These are phyloP conservation scores for Picochlorum sp. DNA, from an alignment of 139 green algal genomes.

Conservation along the genomic window DNA sequence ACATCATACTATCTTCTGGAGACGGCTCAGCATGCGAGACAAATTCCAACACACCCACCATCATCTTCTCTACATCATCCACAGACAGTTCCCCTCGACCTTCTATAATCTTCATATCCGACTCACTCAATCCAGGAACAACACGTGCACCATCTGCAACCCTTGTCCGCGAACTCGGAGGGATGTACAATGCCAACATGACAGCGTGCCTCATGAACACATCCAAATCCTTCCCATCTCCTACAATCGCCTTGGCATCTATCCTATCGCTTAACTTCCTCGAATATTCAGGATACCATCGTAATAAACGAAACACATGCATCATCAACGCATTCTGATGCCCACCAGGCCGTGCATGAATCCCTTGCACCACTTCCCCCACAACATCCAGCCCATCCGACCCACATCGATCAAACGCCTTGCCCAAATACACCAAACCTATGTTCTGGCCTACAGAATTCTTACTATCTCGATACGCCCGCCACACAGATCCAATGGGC, in stretches of 20 bases:
- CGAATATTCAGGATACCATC: background rate
- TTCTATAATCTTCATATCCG: slow-evolving; percentile 33
- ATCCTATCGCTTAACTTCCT: background rate
- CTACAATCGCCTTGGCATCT: background rate
- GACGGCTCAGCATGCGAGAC: slow-evolving; percentile 32
- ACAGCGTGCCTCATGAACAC: slow-evolving; percentile 51
- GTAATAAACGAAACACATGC: background rate
- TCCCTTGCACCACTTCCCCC: slow-evolving; percentile 33
- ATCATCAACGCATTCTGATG: slow-evolving; percentile 53
- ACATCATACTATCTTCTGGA: slow-evolving; percentile 37
- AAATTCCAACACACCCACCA: slow-evolving; percentile 73
- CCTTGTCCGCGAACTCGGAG: slow-evolving; percentile 7
- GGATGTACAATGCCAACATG: slow-evolving; percentile 63
- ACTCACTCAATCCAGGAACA: slow-evolving; percentile 32
- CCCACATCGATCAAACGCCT: slow-evolving; percentile 45
- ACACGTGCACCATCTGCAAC: background rate
- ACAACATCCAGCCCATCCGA: slow-evolving; percentile 28
- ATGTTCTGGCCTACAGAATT: slow-evolving; percentile 62
- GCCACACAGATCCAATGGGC: slow-evolving; percentile 56
- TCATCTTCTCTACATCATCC: slow-evolving; percentile 19
- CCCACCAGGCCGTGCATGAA: slow-evolving; percentile 27
- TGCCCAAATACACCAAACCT: slow-evolving; percentile 75
- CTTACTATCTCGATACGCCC: slow-evolving; percentile 26
- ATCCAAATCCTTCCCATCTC: slow-evolving; percentile 21
- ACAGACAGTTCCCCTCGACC: slow-evolving; percentile 7